phyloP scores from a whole-genome alignment of 75 land plant genomes.

The Pinus albicaulis region DNA sequence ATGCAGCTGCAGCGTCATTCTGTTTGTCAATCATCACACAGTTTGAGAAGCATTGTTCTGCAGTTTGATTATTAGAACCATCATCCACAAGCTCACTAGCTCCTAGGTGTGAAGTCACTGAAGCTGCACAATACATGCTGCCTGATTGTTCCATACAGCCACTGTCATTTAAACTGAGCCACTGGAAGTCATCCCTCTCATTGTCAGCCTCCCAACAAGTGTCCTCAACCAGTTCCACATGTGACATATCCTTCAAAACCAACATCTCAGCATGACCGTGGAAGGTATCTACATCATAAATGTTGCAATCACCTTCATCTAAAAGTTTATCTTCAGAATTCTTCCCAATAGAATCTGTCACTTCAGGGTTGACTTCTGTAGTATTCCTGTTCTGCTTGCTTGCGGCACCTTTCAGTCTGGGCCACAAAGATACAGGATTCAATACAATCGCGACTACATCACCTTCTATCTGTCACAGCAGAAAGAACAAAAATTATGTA shows the following conservation, averaged over 20 bases:
- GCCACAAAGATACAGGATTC: conserved; percentile 65
- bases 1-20: conserved; percentile 16
- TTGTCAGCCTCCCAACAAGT: neutral
- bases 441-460: conserved; percentile 73
- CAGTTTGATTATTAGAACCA: neutral
- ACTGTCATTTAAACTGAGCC: neutral
- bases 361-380: neutral
- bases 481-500: neutral
- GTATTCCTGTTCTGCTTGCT: conserved; percentile 6
- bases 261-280: neutral
- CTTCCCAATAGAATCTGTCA: neutral
- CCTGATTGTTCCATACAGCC: neutral
- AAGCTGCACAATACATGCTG: neutral
- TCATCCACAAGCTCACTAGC: neutral
- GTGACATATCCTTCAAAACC: neutral
- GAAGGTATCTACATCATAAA: neutral
- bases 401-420: conserved; percentile 57
- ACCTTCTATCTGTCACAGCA: conserved; percentile 71
- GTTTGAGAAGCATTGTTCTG: neutral
- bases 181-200: neutral
- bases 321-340: neutral
- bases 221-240: neutral
- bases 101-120: neutral
- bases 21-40: neutral
- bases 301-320: neutral